Base-by-base conservation (phyloP, 495 filamentous ascomycete genomes). In the Coniosporium apollinis region DNA sequence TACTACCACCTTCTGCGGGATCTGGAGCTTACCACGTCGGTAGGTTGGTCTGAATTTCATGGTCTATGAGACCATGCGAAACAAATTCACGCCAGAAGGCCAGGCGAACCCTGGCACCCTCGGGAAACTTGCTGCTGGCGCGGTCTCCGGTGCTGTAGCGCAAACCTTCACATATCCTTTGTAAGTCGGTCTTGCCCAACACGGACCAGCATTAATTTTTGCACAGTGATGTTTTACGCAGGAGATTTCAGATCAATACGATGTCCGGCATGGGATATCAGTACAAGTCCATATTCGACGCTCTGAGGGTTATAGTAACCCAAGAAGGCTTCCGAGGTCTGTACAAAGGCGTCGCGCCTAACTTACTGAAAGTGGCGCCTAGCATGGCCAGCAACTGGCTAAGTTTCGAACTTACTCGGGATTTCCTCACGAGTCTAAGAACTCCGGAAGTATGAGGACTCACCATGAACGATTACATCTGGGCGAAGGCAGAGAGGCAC, bases 351-450 rank as follows among this genome's bases (percentile, higher is more conserved):
- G 79, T 94, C 43, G 69, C 85, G 14, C 91, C 89, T 2, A 97
- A 97, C 49, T 65, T 96, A 3, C 67, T 96, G 28, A 97, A 97
- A 57, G 89, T 97, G 11, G 89, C 89, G 4, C 89, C 89, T 5
- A 96, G 89, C 49, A 97, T 97, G 85, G 89, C 91, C 17, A 89
- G 83, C 46, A 92, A 80, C 56, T 97, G 91, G 84, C 69, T 94
- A 17, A 96, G 87, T 61, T 97, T 86, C 52, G 89, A 97, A 58
- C 51, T 96, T 33, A 84, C 79, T 18, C 67, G 89, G 41, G 89
- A 97, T 58, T 77, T 93, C 50, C 54, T 94, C 13, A 62, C 86
- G 21, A 58, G 34, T 17, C 22, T 51, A n/a, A 44, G 41, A 26
- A 22, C 38, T 16, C 32, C 32, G 19, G 32, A 34, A 22, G 32